Conservation (phyloP, 768 basidiomycete species). For the Candolleomyces aberdarensis region DNA sequence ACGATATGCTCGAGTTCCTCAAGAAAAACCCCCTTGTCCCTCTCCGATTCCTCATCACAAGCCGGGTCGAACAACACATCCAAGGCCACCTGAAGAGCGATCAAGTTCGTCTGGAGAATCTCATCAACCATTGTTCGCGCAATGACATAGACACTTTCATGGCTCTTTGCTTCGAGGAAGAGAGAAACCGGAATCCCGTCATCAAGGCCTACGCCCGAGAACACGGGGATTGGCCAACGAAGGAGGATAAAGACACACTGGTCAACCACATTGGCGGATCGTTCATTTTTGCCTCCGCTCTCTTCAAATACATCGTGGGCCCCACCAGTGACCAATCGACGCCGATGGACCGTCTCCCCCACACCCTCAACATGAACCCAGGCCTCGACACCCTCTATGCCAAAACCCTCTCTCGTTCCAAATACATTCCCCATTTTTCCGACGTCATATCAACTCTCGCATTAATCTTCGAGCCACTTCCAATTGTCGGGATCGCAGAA, state of each 20-base stretch:
- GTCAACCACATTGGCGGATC: background rate
- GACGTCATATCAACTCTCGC: background rate
- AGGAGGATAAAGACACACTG: background rate
- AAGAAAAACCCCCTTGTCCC: background rate
- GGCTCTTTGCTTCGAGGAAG: background rate
- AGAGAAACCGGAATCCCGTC: background rate
- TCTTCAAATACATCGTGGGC: background rate
- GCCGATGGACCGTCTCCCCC: background rate
- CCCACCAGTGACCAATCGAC: background rate
- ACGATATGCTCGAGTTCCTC: background rate
- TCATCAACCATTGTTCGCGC: background rate
- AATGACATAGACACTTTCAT: background rate
- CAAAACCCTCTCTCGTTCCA: background rate
- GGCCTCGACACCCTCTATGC: background rate
- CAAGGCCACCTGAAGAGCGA: background rate
- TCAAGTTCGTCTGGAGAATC: background rate
- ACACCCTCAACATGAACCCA: background rate
- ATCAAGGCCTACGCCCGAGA: background rate
- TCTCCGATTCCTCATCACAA: background rate
- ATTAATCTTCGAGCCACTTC: background rate
- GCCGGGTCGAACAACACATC: background rate
- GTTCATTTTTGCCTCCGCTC: conserved; percentile 19
- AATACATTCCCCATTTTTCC: background rate
- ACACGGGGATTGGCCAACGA: background rate
- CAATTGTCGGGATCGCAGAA: background rate